Evolutionary conservation across 2,329 filamentous ascomycete species (phyloP).

Genomic region (Passalora sequoiae): DNA sequence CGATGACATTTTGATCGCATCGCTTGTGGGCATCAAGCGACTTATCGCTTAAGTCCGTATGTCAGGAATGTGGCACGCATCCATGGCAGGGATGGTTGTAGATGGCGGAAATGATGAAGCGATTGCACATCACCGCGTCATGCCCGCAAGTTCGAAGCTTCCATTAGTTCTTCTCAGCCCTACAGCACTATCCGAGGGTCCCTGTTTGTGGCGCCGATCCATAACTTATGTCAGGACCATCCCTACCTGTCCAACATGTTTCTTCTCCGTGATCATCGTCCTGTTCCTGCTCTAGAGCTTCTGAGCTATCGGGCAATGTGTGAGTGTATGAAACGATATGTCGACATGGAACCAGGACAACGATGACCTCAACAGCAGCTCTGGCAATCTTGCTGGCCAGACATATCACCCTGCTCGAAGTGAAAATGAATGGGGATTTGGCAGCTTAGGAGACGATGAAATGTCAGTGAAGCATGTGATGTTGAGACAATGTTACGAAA

Average conservation of each 20-base stretch:
- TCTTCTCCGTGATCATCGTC: no score
- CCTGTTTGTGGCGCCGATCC: constrained; percentile 1
- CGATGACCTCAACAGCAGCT: no score
- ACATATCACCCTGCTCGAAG: no score
- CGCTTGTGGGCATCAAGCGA: constrained; percentile 2
- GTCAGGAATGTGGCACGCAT: constrained; percentile 1
- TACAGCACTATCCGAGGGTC: neutral
- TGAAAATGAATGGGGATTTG: constrained; percentile 2
- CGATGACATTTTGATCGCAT: constrained; percentile 34
- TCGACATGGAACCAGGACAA: constrained; percentile 9
- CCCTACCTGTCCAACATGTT: constrained; percentile 2
- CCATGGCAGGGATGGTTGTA: neutral
- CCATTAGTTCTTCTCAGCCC: no score
- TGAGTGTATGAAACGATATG: constrained; percentile 4
- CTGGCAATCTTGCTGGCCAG: no score
- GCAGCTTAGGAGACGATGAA: neutral
- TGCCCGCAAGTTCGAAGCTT: no score
- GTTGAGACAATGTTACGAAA: neutral
- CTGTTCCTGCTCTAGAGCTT: no score
- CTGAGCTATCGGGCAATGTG: constrained; percentile 6
- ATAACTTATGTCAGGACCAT: neutral
- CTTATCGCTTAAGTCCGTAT: constrained; percentile 8
- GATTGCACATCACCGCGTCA: neutral
- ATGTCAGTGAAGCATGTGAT: neutral
- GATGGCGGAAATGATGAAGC: neutral